A percentile compares a stretch with the other conserved stretches of the same genome.
Evolutionary conservation across 257 asterid species (phyloP).

Genomic region (Plantago ovata): DNA sequence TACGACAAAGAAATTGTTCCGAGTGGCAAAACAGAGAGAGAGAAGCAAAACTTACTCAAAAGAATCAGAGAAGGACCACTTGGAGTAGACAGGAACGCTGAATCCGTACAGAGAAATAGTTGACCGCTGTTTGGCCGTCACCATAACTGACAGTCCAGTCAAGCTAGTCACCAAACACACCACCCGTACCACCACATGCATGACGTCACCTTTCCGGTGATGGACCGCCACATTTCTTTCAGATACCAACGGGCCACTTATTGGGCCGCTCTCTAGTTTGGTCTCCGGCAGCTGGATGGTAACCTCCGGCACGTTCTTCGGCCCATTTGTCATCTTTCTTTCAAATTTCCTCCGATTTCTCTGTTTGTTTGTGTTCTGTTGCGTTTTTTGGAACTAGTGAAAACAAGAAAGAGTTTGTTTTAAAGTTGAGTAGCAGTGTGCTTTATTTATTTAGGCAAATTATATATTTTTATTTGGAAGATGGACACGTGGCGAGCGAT

Average conservation of each 20-base stretch:
- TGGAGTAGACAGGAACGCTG: slow-evolving; percentile 62
- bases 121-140: slow-evolving; percentile 60
- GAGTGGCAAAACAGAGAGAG: slow-evolving; percentile 3
- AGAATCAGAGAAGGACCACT: slow-evolving; percentile 83
- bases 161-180: slow-evolving; percentile 54
- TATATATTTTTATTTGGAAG: neutral
- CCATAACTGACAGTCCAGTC: slow-evolving; percentile 61
- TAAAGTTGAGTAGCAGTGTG: too few species aligned
- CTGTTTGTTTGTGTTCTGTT: slow-evolving; percentile 3
- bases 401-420: slow-evolving; percentile 4
- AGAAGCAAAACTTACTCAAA: slow-evolving; percentile 43
- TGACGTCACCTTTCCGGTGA: slow-evolving; percentile 38
- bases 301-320: too few species aligned
- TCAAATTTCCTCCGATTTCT: neutral
- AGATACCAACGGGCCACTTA: slow-evolving; percentile 28
- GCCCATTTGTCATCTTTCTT: slow-evolving; percentile 33
- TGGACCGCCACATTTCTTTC: slow-evolving; percentile 6
- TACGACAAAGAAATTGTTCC: neutral
- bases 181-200: slow-evolving; percentile 42
- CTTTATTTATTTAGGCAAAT: too few species aligned
- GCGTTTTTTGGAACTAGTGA: slow-evolving; percentile 15
- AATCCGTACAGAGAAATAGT: slow-evolving; percentile 72
- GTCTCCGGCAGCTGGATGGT: slow-evolving; percentile 61
- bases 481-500: slow-evolving; percentile 32
- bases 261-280: slow-evolving; percentile 36